Conservation (phyloP, 2,329 filamentous ascomycete genomes). For the Ilyonectria mors-panacis region DNA sequence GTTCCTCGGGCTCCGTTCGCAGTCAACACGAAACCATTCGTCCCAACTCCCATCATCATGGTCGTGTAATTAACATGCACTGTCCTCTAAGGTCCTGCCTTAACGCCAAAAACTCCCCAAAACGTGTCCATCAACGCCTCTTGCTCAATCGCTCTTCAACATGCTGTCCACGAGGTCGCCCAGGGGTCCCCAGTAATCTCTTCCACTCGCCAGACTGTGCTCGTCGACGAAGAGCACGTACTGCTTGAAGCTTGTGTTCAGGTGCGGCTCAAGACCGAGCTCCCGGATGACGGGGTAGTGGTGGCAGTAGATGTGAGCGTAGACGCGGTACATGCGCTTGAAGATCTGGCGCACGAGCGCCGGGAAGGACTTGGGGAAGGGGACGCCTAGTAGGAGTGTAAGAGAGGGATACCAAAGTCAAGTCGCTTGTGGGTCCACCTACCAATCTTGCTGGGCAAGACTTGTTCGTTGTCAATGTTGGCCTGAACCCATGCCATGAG, state of each 20-base stretch:
- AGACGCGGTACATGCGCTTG: conserved; percentile 98
- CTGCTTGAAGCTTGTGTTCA: conserved; percentile 99
- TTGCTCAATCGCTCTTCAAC: conserved; percentile 85
- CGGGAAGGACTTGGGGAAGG: conserved; percentile 94
- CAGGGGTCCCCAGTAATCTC: conserved; percentile 97
- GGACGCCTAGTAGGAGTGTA: conserved; percentile 73
- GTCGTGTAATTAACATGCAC: conserved; percentile 40
- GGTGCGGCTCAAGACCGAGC: conserved; percentile 93
- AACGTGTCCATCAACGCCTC: conserved; percentile 25
- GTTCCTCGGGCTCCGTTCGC: neutral
- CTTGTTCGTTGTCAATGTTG: conserved; percentile 94
- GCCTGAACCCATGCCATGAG: conserved; percentile 97
- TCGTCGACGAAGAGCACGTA: conserved; percentile 99
- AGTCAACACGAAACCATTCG: conserved; percentile 7
- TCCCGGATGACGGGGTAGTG: conserved; percentile 98
- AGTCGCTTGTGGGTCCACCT: conserved; percentile 39
- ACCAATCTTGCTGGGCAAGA: conserved; percentile 96
- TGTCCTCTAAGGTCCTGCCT: conserved; percentile 23
- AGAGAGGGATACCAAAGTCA: conserved; percentile 6
- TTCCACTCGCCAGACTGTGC: conserved; percentile 90
- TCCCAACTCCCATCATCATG: conserved; percentile 34
- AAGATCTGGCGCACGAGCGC: conserved; percentile 94
- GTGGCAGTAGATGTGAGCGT: conserved; percentile 99
- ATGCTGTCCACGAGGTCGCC: conserved; percentile 98
- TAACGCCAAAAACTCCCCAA: conserved; percentile 40